phyloP scores from a whole-genome alignment of 1,284 basidiomycete species.

The Irpex sp. region DNA sequence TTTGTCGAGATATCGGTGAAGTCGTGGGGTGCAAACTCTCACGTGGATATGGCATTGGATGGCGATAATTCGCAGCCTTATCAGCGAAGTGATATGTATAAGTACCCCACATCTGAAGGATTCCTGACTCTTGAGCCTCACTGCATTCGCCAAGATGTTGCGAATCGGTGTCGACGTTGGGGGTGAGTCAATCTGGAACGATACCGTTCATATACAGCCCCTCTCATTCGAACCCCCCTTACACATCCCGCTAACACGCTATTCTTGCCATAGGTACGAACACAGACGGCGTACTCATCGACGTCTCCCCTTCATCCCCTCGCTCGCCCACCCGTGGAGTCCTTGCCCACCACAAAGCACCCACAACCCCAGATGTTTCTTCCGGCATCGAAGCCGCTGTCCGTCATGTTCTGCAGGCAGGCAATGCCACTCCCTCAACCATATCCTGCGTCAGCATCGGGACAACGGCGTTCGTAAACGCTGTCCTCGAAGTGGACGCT shows the following conservation, averaged over 20 bases:
- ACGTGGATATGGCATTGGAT: neutral
- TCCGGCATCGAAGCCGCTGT: slow-evolving; percentile 47
- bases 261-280: slow-evolving; percentile 36
- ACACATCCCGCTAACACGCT: too few relatives aligned
- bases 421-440: slow-evolving; percentile 28
- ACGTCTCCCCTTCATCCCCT: slow-evolving; percentile 28
- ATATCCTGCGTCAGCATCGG: slow-evolving; percentile 45
- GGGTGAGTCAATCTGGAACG: slow-evolving; percentile 21
- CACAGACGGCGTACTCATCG: slow-evolving; percentile 51
- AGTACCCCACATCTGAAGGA: neutral
- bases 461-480: slow-evolving; percentile 53
- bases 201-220: neutral
- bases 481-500: slow-evolving; percentile 47
- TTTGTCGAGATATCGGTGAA: neutral
- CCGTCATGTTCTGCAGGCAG: slow-evolving; percentile 33
- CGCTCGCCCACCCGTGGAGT: slow-evolving; percentile 36
- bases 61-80: neutral
- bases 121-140: neutral
- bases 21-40: neutral
- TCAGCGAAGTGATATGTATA: neutral
- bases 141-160: slow-evolving; percentile 5
- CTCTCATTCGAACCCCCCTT: too few relatives aligned
- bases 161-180: slow-evolving; percentile 48
- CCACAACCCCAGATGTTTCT: slow-evolving; percentile 50
- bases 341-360: slow-evolving; percentile 46